Conservation (phyloP, 805 yeast species). For the Jamesozyma jinghongensis region DNA sequence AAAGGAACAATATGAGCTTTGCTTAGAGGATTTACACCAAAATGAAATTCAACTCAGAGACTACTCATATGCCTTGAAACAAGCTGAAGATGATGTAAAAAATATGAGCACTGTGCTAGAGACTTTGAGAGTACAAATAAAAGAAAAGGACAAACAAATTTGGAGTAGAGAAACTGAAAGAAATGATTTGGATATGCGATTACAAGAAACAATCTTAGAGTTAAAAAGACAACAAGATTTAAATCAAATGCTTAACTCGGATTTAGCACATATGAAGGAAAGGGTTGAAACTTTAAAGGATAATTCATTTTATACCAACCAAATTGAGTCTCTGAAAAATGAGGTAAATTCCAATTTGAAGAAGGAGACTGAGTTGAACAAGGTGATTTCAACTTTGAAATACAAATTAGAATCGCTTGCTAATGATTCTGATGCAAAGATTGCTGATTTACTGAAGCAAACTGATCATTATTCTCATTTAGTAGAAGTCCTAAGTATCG, state of each 20-base stretch:
- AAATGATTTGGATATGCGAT: constrained; percentile 42
- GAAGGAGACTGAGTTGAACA: constrained; percentile 56
- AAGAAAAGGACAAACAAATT: constrained; percentile 45
- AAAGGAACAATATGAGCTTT: constrained; percentile 64
- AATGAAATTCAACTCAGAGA: constrained; percentile 66
- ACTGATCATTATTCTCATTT: constrained; percentile 35
- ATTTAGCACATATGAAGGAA: constrained; percentile 42
- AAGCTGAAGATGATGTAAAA: constrained; percentile 45
- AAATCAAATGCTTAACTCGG: constrained; percentile 46
- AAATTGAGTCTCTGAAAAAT: constrained; percentile 44
- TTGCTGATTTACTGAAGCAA: constrained; percentile 35
- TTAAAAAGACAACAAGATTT: constrained; percentile 41
- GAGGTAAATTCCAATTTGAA: constrained; percentile 48
- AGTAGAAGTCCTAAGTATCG: constrained; percentile 34
- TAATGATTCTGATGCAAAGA: constrained; percentile 31
- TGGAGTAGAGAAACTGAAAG: constrained; percentile 46
- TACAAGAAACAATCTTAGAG: constrained; percentile 50
- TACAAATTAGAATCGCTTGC: constrained; percentile 51
- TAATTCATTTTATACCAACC: constrained; percentile 39
- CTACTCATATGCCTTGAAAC: constrained; percentile 37
- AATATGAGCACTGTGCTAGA: constrained; percentile 45
- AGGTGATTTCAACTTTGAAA: constrained; percentile 52
- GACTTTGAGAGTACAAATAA: constrained; percentile 42
- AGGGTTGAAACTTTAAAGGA: constrained; percentile 35
- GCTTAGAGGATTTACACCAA: constrained; percentile 60